These are phyloP conservation scores for Atkinsonella hypoxylon DNA, from an alignment of 2,329 filamentous ascomycete genomes.

Conservation along the genomic window DNA sequence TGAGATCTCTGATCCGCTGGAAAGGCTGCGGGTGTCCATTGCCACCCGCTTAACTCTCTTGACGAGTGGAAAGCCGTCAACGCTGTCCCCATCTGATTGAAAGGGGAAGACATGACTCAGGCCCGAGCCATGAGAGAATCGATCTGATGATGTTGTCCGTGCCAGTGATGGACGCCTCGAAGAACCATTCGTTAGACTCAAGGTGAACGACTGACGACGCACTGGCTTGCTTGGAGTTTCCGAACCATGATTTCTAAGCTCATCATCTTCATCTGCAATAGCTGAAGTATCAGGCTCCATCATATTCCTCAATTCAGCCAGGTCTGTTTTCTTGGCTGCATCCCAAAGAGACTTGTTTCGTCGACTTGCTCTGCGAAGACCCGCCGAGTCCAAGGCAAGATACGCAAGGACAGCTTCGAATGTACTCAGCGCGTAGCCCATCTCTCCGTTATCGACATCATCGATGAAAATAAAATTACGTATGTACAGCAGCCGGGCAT, in stretches of 20 bases:
- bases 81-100: constrained; percentile 41
- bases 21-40: constrained; percentile 82
- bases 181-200: constrained; percentile 34
- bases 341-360: constrained; percentile 84
- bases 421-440: constrained; percentile 91
- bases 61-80: constrained; percentile 20
- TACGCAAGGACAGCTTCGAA: constrained; percentile 91
- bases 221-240: constrained; percentile 35
- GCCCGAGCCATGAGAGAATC: constrained; percentile 43
- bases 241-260: constrained; percentile 25
- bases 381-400: constrained; percentile 68
- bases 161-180: constrained; percentile 31
- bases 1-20: constrained; percentile 73
- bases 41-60: constrained; percentile 67
- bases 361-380: constrained; percentile 70
- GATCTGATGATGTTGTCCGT: constrained; percentile 31
- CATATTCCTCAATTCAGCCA: constrained; percentile 63
- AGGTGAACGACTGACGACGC: constrained; percentile 33
- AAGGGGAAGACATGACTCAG: constrained; percentile 89
- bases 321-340: constrained; percentile 63
- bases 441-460: constrained; percentile 90
- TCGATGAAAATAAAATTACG: constrained; percentile 96
- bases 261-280: constrained; percentile 34
- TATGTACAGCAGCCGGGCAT: constrained; percentile 87
- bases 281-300: constrained; percentile 57